These are phyloP conservation scores for Termitomyces sp. DNA, from an alignment of 1,284 basidiomycete species.

Conservation along the genomic window DNA sequence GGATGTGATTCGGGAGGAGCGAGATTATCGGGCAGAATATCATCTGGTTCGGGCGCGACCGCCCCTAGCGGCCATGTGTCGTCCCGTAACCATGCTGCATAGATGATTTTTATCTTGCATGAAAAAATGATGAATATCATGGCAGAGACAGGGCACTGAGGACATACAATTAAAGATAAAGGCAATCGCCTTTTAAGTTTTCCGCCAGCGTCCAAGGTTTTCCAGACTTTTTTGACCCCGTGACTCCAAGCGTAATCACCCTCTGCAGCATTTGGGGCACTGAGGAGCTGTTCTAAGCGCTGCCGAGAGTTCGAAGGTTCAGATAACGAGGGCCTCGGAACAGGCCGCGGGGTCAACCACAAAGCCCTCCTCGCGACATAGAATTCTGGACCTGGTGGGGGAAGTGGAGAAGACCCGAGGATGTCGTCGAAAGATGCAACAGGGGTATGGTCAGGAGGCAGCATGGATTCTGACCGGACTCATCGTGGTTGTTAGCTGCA, in stretches of 20 bases:
- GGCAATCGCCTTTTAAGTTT: slow-evolving; percentile 55
- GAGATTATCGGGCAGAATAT: slow-evolving; percentile 31
- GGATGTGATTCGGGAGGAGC: slow-evolving; percentile 11
- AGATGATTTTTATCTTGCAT: slow-evolving; percentile 69
- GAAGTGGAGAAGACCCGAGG: slow-evolving; percentile 36
- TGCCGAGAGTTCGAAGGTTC: slow-evolving; percentile 35
- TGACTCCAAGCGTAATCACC: slow-evolving; percentile 52
- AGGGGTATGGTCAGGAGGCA: slow-evolving; percentile 6
- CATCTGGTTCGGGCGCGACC: slow-evolving; percentile 53
- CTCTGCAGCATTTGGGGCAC: slow-evolving; percentile 41
- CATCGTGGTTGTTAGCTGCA: slow-evolving; percentile 1
- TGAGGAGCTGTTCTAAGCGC: slow-evolving; percentile 53
- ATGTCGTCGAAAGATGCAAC: slow-evolving; percentile 34
- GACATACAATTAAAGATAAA: slow-evolving; percentile 56
- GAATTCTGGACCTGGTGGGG: slow-evolving; percentile 58
- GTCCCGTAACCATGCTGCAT: slow-evolving; percentile 69
- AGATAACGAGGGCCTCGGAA: slow-evolving; percentile 18
- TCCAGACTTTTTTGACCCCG: slow-evolving; percentile 60
- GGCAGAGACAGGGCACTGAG: slow-evolving; percentile 7
- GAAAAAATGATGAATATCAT: slow-evolving; percentile 13
- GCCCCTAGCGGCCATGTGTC: slow-evolving; percentile 66
- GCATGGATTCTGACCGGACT: slow-evolving; percentile 1
- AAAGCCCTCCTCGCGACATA: slow-evolving; percentile 57
- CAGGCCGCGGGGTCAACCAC: slow-evolving; percentile 44
- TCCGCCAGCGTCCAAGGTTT: slow-evolving; percentile 51